Evolutionary conservation across 306 rosid genomes (phyloP), one percentile per base, ranked within the genome.

Genomic region (Quercus engelmannii): DNA sequence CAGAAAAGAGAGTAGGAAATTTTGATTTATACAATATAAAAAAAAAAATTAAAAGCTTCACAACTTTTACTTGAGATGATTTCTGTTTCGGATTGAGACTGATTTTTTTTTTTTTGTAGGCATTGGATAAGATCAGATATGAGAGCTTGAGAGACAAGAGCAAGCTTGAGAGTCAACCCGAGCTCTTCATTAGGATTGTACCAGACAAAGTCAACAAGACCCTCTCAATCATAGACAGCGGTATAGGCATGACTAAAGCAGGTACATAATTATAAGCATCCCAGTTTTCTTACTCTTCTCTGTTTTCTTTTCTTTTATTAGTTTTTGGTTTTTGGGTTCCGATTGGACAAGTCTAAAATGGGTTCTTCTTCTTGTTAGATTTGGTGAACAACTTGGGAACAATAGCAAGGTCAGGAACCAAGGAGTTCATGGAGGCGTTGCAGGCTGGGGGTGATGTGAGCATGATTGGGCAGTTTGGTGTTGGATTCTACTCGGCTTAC

Each of bases 321-420:
- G 2, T 35, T 51, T 76, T 49, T 11, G 8, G 18, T 6, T 46
- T 19, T 28, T 12, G 38, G 11, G 41, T 15, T 10, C 54, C 12
- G 17, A 49, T 49, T 49, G 54, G 54, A 3, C 1, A 3, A 10
- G 54, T 33, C 54, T 49, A 15, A 17, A 64, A 2, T 19, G 43
- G 23, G 73, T 54, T 28, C 19, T 56, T 18, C 13, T 5, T 35
- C 1, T 68, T 28, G 46, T 10, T 15, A 85, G 86, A 79, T 49
- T 73, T 85, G 77, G 84, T 82, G 82, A 85, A 82, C 79, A 82
- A 85, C 41, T 72, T 85, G 82, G 80, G 88, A 17, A 81, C 85
- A 10, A 85, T 85, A 38, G 82, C 86, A 10, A 85, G 62, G 77
- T 85, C 82, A 8, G 82, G 88, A 26, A 82, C 88, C 46, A 82